Percentiles rank a stretch among this genome's conserved stretches.
Evolutionary conservation across 768 basidiomycete species (phyloP).

Genomic region (Auriscalpium vulgare): DNA sequence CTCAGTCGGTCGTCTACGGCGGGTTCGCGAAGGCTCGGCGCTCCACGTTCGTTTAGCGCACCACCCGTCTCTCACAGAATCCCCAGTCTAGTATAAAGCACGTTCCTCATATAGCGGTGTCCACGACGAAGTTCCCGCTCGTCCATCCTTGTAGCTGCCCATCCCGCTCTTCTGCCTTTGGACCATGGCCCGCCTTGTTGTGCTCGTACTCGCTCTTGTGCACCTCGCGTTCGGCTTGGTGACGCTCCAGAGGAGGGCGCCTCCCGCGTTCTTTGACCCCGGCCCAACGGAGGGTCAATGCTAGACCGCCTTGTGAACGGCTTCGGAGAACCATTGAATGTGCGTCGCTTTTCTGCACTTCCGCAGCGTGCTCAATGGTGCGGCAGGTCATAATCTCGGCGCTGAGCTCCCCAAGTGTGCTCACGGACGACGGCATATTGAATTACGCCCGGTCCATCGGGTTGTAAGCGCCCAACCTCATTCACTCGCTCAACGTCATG

Average conservation of each 20-base stretch:
- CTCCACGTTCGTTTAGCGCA: too few species aligned
- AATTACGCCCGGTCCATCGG: conserved; percentile 10
- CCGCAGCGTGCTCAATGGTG: background rate
- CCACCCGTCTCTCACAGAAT: too few species aligned
- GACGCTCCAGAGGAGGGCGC: background rate
- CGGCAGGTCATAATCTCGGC: conserved; percentile 12
- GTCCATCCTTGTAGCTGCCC: too few species aligned
- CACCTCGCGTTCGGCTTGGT: background rate
- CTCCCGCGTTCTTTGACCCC: background rate
- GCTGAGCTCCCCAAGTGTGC: conserved; percentile 6
- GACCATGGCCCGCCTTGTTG: background rate
- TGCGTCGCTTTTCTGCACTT: background rate
- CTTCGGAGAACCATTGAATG: conserved; percentile 13
- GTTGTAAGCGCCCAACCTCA: conserved; percentile 4
- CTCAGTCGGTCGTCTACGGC: too few species aligned
- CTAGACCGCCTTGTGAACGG: background rate
- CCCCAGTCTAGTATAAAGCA: too few species aligned
- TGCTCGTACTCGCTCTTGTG: background rate
- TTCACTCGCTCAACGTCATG: background rate
- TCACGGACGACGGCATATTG: conserved; percentile 10
- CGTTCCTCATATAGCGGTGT: too few species aligned
- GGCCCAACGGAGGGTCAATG: background rate
- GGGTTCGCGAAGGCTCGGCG: too few species aligned
- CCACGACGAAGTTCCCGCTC: too few species aligned
- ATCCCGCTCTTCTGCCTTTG: background rate